phyloP scores from a whole-genome alignment of 2,329 filamentous ascomycete species.

The Phialophora macrospora region DNA sequence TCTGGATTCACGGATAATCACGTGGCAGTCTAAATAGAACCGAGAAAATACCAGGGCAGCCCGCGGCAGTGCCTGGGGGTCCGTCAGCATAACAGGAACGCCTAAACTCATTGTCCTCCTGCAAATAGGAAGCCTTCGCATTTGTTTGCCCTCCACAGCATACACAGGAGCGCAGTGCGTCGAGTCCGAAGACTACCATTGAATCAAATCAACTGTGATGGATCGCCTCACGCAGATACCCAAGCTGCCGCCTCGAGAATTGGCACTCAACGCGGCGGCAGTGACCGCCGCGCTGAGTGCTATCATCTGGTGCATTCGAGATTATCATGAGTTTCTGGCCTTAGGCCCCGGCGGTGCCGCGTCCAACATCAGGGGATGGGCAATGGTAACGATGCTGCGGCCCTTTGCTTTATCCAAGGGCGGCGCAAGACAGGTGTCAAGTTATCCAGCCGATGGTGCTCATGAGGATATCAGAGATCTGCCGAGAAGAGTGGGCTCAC shows the following conservation, averaged over 20 bases:
- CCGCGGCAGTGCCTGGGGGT: too few species aligned
- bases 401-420: slow-evolving; percentile 18
- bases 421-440: slow-evolving; percentile 6
- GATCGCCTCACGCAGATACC: slow-evolving; percentile 9
- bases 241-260: not conserved
- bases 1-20: not conserved
- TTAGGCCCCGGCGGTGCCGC: slow-evolving; percentile 46
- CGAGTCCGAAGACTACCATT: not conserved
- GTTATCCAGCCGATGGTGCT: slow-evolving; percentile 17
- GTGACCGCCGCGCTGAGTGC: slow-evolving; percentile 1
- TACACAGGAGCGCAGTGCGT: not conserved
- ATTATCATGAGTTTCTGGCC: slow-evolving; percentile 45
- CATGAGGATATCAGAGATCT: slow-evolving; percentile 56
- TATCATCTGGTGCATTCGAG: slow-evolving; percentile 30
- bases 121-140: not conserved
- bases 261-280: not conserved
- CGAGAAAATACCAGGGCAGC: too few species aligned
- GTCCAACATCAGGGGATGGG: slow-evolving; percentile 45
- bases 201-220: not conserved
- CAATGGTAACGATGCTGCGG: slow-evolving; percentile 26
- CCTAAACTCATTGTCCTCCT: not conserved
- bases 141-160: not conserved
- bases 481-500: slow-evolving; percentile 64
- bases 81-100: not conserved
- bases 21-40: not conserved